These are phyloP conservation scores for Cynara cardunculus DNA, from an alignment of 129 eudicot species.

Conservation along the genomic window DNA sequence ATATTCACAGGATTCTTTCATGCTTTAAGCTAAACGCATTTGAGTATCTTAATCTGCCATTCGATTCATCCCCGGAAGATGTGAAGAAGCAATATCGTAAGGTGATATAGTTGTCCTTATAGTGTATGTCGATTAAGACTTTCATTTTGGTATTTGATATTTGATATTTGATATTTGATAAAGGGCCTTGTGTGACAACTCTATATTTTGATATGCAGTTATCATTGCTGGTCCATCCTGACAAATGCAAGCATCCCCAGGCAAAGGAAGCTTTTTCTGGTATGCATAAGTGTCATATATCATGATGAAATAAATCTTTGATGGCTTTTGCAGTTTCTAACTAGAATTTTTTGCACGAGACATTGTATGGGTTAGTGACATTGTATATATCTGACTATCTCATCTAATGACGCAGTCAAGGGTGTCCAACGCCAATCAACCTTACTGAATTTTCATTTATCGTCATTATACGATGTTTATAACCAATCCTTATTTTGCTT, in stretches of 20 bases:
- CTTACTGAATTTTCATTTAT: neutral
- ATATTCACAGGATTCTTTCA: conserved; percentile 71
- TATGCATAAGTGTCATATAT: conserved; percentile 19
- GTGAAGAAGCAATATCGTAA: conserved; percentile 95
- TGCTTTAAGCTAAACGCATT: conserved; percentile 95
- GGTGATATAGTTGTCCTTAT: conserved; percentile 37
- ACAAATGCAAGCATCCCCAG: conserved; percentile 96
- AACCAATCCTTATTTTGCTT: neutral
- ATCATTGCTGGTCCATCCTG: conserved; percentile 97
- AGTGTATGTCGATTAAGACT: neutral
- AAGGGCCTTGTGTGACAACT: neutral
- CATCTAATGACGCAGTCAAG: neutral
- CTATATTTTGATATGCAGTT: conserved; percentile 41
- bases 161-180: neutral
- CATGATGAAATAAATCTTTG: neutral
- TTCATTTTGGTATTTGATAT: conserved; percentile 1
- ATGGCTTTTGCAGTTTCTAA: neutral
- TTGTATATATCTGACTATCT: neutral
- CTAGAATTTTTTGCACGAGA: neutral
- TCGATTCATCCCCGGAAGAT: conserved; percentile 74
- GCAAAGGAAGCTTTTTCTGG: conserved; percentile 99
- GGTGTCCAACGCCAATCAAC: neutral
- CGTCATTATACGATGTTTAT: neutral
- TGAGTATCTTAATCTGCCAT: conserved; percentile 84
- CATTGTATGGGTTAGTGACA: neutral